Conservation (phyloP, 2,329 filamentous ascomycete species). For the Harringtonia lauricola region DNA sequence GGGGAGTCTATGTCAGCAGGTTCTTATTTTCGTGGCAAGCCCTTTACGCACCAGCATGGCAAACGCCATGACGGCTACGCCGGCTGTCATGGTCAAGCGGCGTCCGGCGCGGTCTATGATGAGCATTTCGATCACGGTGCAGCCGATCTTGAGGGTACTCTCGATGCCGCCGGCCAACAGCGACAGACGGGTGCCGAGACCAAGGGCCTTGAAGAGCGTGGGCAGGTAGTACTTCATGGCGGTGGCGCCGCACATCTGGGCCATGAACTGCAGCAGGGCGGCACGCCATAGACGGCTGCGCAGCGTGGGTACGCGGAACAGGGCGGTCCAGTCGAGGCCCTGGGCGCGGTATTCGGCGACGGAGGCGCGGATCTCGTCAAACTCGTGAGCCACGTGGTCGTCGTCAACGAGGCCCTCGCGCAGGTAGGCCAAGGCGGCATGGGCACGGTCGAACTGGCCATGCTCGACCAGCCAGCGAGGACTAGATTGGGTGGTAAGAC, state of each 20-base stretch:
- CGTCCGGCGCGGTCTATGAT: slow-evolving; percentile 43
- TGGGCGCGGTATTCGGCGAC: slow-evolving; percentile 26
- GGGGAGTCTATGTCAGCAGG: too few relatives aligned
- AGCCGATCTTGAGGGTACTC: slow-evolving; percentile 45
- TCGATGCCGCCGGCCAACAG: slow-evolving; percentile 44
- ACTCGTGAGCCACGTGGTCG: slow-evolving; percentile 27
- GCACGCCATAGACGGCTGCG: slow-evolving; percentile 45
- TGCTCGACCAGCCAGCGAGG: slow-evolving; percentile 49
- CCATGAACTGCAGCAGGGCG: slow-evolving; percentile 46
- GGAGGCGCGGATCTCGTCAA: slow-evolving; percentile 34
- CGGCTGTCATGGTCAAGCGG: slow-evolving; percentile 33
- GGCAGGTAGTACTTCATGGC: slow-evolving; percentile 52
- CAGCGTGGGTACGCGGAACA: slow-evolving; percentile 36
- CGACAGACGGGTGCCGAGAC: slow-evolving; percentile 33
- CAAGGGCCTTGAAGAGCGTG: slow-evolving; percentile 37
- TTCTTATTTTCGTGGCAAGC: too few relatives aligned
- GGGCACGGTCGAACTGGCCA: slow-evolving; percentile 29
- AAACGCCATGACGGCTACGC: slow-evolving; percentile 39
- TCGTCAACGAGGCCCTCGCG: slow-evolving; percentile 29
- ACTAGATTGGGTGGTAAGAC: slow-evolving; percentile 17
- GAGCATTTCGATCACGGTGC: slow-evolving; percentile 44
- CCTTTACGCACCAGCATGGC: slow-evolving; percentile 34
- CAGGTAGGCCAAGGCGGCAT: slow-evolving; percentile 33
- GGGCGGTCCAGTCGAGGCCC: slow-evolving; percentile 28
- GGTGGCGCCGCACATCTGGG: slow-evolving; percentile 47